A percentile compares a stretch with the other conserved stretches of the same genome.
These are phyloP conservation scores for Thelephora ganbajun DNA, from an alignment of 768 basidiomycete genomes.

Conservation along the genomic window DNA sequence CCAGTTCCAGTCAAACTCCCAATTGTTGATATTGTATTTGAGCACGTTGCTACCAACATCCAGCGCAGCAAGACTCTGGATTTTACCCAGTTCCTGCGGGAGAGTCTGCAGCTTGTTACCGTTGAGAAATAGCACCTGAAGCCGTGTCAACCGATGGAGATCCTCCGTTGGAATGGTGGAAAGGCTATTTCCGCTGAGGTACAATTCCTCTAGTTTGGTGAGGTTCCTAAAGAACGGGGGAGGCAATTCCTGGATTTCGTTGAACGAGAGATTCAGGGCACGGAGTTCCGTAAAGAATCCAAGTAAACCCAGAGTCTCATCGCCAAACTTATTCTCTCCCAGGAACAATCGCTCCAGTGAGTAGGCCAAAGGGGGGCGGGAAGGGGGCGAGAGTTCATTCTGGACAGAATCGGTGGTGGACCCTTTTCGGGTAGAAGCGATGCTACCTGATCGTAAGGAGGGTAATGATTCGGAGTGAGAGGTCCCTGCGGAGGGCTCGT, in stretches of 20 bases:
- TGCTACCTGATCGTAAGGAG: conserved; percentile 3
- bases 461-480: conserved; percentile 2
- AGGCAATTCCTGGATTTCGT: conserved; percentile 85
- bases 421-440: conserved; percentile 27
- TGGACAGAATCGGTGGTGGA: conserved; percentile 22
- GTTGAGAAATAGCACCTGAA: conserved; percentile 77
- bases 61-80: conserved; percentile 62
- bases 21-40: conserved; percentile 96
- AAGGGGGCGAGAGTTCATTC: conserved; percentile 6
- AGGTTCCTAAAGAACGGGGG: conserved; percentile 60
- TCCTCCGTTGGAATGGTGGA: conserved; percentile 85
- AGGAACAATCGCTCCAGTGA: conserved; percentile 72
- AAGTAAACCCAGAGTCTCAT: conserved; percentile 64
- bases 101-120: conserved; percentile 89
- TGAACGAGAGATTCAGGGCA: conserved; percentile 88
- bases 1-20: conserved; percentile 99
- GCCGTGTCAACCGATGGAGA: conserved; percentile 48
- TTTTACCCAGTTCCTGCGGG: conserved; percentile 80
- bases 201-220: conserved; percentile 66
- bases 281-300: conserved; percentile 64
- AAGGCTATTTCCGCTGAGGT: conserved; percentile 91
- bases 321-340: conserved; percentile 78
- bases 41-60: conserved; percentile 90
- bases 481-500: conserved; percentile 36
- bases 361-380: conserved; percentile 45